A percentile compares a stretch with the other conserved stretches of the same genome.
Conservation (phyloP, 192 early-diverging fungal species). For the Globomyces pollinis-pini region DNA sequence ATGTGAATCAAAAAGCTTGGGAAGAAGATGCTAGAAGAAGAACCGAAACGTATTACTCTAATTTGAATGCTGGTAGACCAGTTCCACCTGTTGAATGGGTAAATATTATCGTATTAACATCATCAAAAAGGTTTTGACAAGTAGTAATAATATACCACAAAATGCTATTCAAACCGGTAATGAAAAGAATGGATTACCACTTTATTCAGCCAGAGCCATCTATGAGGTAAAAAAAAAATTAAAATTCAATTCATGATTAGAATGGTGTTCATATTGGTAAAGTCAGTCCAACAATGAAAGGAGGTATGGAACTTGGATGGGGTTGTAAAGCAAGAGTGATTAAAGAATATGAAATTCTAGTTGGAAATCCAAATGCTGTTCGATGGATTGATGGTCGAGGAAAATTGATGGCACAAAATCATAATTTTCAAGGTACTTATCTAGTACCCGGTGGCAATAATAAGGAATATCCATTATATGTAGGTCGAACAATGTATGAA, state of each 20-base stretch:
- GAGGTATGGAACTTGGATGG: conserved; percentile 43
- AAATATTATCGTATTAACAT: too few species aligned
- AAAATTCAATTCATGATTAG: too few species aligned
- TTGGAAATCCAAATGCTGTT: conserved; percentile 48
- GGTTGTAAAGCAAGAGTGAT: conserved; percentile 46
- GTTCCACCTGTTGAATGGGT: conserved; percentile 50
- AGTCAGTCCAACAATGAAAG: conserved; percentile 7
- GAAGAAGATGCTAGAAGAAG: neutral
- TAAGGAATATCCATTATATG: neutral
- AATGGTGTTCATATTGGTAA: conserved; percentile 35
- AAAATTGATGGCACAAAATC: too few species aligned
- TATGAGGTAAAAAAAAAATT: too few species aligned
- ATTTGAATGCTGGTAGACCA: conserved; percentile 49
- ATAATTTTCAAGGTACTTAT: neutral
- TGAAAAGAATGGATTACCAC: conserved; percentile 49
- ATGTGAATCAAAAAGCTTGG: conserved; percentile 1
- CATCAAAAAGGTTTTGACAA: conserved; percentile 18
- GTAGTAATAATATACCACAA: conserved; percentile 19
- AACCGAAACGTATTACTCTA: conserved; percentile 39
- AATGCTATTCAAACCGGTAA: conserved; percentile 52
- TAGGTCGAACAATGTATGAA: neutral
- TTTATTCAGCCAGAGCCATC: conserved; percentile 50
- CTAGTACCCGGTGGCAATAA: neutral
- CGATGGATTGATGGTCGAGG: conserved; percentile 44
- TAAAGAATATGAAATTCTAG: conserved; percentile 49